Conservation (phyloP, 345 rosid genomes). For the Hibiscus tridactylites region DNA sequence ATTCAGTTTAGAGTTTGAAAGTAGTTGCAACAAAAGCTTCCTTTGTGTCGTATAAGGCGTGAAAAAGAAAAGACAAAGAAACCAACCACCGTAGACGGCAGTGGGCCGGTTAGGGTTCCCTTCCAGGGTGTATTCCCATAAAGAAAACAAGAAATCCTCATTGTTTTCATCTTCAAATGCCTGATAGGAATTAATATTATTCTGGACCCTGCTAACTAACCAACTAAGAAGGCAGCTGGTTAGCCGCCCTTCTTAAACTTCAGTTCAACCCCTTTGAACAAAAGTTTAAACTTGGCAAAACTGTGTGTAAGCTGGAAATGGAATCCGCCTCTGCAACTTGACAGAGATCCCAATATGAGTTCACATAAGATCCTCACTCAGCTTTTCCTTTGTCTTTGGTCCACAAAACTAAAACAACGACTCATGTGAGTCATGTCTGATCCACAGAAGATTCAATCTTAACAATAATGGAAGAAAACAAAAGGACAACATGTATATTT, state of each 20-base stretch:
- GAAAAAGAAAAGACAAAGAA: neutral
- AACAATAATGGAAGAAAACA: neutral
- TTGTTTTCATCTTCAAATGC: constrained; percentile 3
- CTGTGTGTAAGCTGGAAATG: constrained; percentile 17
- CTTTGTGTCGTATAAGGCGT: constrained; percentile 3
- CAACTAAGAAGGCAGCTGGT: neutral
- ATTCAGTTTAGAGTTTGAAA: neutral
- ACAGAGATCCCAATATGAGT: neutral
- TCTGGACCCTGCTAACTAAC: neutral
- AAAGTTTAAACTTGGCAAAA: neutral
- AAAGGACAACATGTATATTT: too few species aligned
- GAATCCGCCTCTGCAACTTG: neutral
- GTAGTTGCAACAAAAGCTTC: neutral
- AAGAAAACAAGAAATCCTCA: constrained; percentile 4
- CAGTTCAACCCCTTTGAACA: neutral
- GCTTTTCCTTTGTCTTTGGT: neutral
- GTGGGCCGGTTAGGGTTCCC: neutral
- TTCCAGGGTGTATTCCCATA: neutral
- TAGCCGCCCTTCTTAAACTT: neutral
- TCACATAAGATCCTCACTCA: neutral
- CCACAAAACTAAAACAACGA: neutral
- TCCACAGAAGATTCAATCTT: constrained; percentile 2
- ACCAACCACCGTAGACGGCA: neutral
- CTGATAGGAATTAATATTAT: neutral
- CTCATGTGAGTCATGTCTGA: neutral